Conservation (phyloP, 2,329 filamentous ascomycete genomes). For the Colletotrichum truncatum region DNA sequence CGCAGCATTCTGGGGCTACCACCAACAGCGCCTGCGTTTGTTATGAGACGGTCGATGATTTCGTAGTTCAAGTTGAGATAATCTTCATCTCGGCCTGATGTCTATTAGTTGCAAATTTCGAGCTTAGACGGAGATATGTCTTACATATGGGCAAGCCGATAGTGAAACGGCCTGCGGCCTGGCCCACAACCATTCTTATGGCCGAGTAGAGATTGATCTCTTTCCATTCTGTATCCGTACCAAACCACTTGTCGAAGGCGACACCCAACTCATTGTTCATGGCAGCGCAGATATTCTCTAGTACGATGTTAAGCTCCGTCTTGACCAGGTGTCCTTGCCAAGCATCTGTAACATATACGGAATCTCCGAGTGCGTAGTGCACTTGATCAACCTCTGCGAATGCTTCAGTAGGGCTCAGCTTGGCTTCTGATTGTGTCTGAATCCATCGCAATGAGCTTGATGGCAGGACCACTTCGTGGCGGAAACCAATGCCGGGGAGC, state of each 20-base stretch:
- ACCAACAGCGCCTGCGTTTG: slow-evolving; percentile 42
- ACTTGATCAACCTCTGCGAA: slow-evolving; percentile 49
- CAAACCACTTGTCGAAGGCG: slow-evolving; percentile 46
- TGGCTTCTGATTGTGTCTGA: slow-evolving; percentile 47
- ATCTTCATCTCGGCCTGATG: slow-evolving; percentile 41
- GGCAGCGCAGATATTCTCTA: slow-evolving; percentile 43
- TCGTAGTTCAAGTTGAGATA: slow-evolving; percentile 41
- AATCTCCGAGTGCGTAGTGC: slow-evolving; percentile 47
- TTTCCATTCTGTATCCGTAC: slow-evolving; percentile 43
- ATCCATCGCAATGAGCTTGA: slow-evolving; percentile 49
- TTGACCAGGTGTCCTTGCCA: slow-evolving; percentile 47
- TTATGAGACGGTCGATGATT: slow-evolving; percentile 42
- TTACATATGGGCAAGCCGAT: slow-evolving; percentile 42
- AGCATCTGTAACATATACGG: slow-evolving; percentile 40
- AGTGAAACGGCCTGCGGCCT: slow-evolving; percentile 41
- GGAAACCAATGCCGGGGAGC: slow-evolving; percentile 48
- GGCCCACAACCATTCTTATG: slow-evolving; percentile 40
- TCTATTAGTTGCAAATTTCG: neutral
- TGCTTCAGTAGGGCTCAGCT: slow-evolving; percentile 44
- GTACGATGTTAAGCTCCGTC: slow-evolving; percentile 43
- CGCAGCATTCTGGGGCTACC: slow-evolving; percentile 41
- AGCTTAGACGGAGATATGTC: slow-evolving; percentile 3
- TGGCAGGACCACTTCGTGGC: slow-evolving; percentile 53
- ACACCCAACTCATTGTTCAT: slow-evolving; percentile 45
- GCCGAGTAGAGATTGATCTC: slow-evolving; percentile 40